Percentiles rank a stretch among this genome's conserved stretches.
phyloP scores from a whole-genome alignment of 2,329 filamentous ascomycete genomes.

The Alternaria brassicae region DNA sequence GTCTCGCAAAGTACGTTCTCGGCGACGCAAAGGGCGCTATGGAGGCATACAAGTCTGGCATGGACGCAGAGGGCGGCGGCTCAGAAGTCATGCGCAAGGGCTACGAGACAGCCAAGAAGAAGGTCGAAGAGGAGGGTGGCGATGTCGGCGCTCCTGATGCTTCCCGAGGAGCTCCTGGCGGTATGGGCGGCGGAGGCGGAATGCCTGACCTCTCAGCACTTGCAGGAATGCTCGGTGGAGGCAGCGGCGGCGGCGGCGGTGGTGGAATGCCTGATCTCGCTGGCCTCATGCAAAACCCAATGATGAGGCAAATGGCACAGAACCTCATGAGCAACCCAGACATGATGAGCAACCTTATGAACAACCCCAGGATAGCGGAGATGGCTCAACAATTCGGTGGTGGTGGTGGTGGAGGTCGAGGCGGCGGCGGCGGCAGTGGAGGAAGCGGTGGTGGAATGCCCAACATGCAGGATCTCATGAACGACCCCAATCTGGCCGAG shows the following conservation, averaged over 20 bases:
- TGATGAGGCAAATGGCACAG: slow-evolving; percentile 97
- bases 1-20: slow-evolving; percentile 88
- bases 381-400: slow-evolving; percentile 79
- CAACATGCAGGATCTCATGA: slow-evolving; percentile 85
- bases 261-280: slow-evolving; percentile 87
- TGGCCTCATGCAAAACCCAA: slow-evolving; percentile 73
- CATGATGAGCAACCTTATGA: slow-evolving; percentile 90
- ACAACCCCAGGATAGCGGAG: slow-evolving; percentile 84
- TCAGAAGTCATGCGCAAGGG: slow-evolving; percentile 98
- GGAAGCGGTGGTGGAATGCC: slow-evolving; percentile 84
- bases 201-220: slow-evolving; percentile 88
- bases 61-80: slow-evolving; percentile 92
- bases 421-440: slow-evolving; percentile 66
- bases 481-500: slow-evolving; percentile 87
- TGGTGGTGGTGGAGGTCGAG: slow-evolving; percentile 45
- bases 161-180: slow-evolving; percentile 49
- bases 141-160: slow-evolving; percentile 58
- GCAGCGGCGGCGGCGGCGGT: slow-evolving; percentile 69
- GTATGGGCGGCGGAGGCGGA: slow-evolving; percentile 67
- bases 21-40: slow-evolving; percentile 90
- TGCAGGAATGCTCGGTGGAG: slow-evolving; percentile 56
- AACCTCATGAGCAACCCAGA: slow-evolving; percentile 97
- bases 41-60: slow-evolving; percentile 92
- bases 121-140: slow-evolving; percentile 78
- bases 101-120: slow-evolving; percentile 88